Evolutionary conservation across 1,284 basidiomycete species (phyloP), one percentile per base, ranked within the genome.

Genomic region (Malassezia japonica): DNA sequence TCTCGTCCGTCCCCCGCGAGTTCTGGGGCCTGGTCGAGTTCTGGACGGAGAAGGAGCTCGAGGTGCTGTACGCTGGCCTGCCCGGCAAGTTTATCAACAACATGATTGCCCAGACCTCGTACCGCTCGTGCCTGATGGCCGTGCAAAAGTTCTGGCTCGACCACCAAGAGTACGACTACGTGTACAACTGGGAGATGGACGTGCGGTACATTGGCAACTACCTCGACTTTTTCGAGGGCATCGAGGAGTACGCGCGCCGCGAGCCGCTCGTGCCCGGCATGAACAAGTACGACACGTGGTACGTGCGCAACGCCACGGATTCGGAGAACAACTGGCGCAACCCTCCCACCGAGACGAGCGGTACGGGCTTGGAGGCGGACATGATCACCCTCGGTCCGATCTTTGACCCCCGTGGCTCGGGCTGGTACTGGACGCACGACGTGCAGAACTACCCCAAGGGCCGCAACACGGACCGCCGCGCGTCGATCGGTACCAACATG

Each of bases 171-270:
- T 72, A 72, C 52, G 70, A 72, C 55, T 71, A 62, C 23, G 59
- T 72, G 21, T 71, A 63, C 55, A 72, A 72, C 58, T 72, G 70
- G 70, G 70, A 72, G 60, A 71, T 72, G 68, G 70, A 72, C 46
- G 68, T 70, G 39, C 61, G 70, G 13, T 72, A 70, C 58, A 68
- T 70, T 33, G 70, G 70, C 46, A 70, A 72, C 56, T 72, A 71
- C 57, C 62, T 66, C 48, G 68, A 71, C 52, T 71, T 64, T 42
- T 65, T 72, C 39, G 68, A 71, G 48, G 68, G 68, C 23, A 60
- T 71, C 44, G 67, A 72, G 43, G 65, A 62, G 21, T 72, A 66
- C 48, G 41, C 67, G 45, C 63, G 68, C 23, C 61, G 64, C 29
- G 70, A 72, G 62, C 56, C 70, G 28, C 62, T 69, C 29, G 50